Conservation (phyloP, 1,284 basidiomycete species). For the Tilletia walkeri region DNA sequence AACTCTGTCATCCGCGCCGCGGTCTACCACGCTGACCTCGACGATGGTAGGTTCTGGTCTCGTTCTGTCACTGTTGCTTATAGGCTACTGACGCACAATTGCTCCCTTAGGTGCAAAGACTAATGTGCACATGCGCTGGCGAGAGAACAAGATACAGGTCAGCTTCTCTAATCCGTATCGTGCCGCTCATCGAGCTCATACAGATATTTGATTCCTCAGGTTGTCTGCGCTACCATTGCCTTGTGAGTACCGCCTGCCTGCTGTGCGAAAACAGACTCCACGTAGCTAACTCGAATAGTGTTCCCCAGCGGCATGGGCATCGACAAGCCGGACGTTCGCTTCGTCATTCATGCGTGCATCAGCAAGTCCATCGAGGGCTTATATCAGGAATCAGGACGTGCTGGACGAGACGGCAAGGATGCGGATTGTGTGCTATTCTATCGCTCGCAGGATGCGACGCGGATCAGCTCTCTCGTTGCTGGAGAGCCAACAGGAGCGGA, state of each 20-base stretch:
- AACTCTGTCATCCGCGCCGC: slow-evolving; percentile 73
- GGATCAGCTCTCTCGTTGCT: slow-evolving; percentile 65
- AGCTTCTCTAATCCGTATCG: too few species aligned
- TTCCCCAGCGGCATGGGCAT: slow-evolving; percentile 66
- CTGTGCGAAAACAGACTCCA: background rate
- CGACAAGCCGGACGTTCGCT: slow-evolving; percentile 73
- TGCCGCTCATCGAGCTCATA: background rate
- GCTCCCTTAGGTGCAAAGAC: slow-evolving; percentile 67
- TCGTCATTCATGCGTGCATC: slow-evolving; percentile 73
- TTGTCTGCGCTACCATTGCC: slow-evolving; percentile 85
- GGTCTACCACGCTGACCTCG: slow-evolving; percentile 65
- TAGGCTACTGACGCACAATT: slow-evolving; percentile 42
- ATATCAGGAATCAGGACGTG: slow-evolving; percentile 80
- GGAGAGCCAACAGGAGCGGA: slow-evolving; percentile 65
- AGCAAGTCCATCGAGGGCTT: slow-evolving; percentile 66
- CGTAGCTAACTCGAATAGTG: background rate
- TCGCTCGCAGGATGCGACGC: slow-evolving; percentile 73
- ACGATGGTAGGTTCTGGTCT: slow-evolving; percentile 26
- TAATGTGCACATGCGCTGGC: slow-evolving; percentile 72
- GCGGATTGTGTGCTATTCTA: slow-evolving; percentile 76
- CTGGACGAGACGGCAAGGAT: slow-evolving; percentile 74
- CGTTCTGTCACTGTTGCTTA: slow-evolving; percentile 20
- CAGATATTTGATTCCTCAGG: too few species aligned
- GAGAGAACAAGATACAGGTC: slow-evolving; percentile 69
- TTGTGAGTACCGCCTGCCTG: slow-evolving; percentile 35